Evolutionary conservation across 495 filamentous ascomycete genomes (phyloP).

Genomic region (Lasiosphaeria ovina): DNA sequence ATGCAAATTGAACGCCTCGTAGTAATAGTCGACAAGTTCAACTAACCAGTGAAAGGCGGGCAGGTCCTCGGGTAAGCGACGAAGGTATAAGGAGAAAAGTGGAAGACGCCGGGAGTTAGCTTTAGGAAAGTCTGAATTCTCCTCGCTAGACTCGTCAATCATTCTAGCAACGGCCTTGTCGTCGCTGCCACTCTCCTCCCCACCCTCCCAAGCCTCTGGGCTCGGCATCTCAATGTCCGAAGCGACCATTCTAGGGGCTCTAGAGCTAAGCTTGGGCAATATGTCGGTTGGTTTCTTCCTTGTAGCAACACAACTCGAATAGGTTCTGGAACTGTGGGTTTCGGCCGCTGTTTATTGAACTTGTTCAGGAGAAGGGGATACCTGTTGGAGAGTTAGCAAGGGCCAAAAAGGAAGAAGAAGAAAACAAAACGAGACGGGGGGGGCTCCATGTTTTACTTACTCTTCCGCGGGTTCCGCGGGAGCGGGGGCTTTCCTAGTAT

Average conservation of each 20-base stretch:
- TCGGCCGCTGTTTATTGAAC: constrained; percentile 38
- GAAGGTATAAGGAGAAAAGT: too few relatives aligned
- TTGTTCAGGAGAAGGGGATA: constrained; percentile 25
- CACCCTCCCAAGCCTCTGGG: constrained; percentile 29
- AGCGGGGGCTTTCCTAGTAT: constrained; percentile 17
- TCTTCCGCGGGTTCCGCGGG: constrained; percentile 9
- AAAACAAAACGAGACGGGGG: background rate
- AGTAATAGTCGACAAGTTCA: too few relatives aligned
- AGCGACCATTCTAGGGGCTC: constrained; percentile 33
- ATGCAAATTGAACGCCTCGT: too few relatives aligned
- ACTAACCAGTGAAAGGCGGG: too few relatives aligned
- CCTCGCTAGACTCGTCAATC: constrained; percentile 53
- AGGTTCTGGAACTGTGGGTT: constrained; percentile 60
- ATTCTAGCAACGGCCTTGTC: constrained; percentile 41
- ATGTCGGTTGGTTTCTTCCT: constrained; percentile 40
- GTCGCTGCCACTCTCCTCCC: constrained; percentile 46
- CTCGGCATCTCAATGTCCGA: constrained; percentile 36
- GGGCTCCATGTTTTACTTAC: constrained; percentile 17
- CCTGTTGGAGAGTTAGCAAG: constrained; percentile 17
- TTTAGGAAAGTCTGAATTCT: constrained; percentile 35
- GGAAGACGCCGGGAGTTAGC: constrained; percentile 19
- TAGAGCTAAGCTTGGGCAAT: constrained; percentile 56
- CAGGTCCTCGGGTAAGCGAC: too few relatives aligned
- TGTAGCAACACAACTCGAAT: constrained; percentile 66
- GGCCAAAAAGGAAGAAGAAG: background rate